Evolutionary conservation across 208 protist species (phyloP).

Genomic region (Trypanosoma conorhini): DNA sequence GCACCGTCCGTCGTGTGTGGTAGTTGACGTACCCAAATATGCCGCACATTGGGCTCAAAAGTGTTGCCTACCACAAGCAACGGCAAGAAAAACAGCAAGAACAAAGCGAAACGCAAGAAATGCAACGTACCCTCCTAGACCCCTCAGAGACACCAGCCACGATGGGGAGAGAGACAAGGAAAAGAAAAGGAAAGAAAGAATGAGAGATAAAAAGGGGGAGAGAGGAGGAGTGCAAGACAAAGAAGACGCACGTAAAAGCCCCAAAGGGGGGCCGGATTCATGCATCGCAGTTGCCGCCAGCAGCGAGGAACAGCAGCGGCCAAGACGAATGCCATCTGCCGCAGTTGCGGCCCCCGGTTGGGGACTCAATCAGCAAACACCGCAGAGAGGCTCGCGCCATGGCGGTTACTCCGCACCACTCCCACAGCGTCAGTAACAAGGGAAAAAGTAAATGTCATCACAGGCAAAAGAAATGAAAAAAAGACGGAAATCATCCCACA

Average conservation of each 20-base stretch:
- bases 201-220: conserved; percentile 9
- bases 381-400: not conserved
- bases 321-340: not conserved
- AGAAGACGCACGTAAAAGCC: not conserved
- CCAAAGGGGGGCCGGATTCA: not conserved
- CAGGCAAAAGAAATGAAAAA: not conserved
- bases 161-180: conserved; percentile 1
- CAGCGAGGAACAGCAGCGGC: not conserved
- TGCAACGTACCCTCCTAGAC: not conserved
- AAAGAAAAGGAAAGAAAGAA: conserved; percentile 13
- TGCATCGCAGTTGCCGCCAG: not conserved
- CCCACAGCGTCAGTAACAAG: not conserved
- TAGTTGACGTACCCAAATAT: conserved; percentile 88
- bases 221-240: too few relatives aligned
- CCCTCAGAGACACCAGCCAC: not conserved
- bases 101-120: not conserved
- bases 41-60: conserved; percentile 71
- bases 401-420: not conserved
- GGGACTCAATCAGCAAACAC: not conserved
- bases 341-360: not conserved
- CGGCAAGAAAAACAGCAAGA: not conserved
- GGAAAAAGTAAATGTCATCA: not conserved
- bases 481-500: not conserved
- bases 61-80: not conserved
- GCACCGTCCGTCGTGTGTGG: conserved; percentile 30